Base-by-base conservation (phyloP, 208 protist species). In the Leishmania tropica region DNA sequence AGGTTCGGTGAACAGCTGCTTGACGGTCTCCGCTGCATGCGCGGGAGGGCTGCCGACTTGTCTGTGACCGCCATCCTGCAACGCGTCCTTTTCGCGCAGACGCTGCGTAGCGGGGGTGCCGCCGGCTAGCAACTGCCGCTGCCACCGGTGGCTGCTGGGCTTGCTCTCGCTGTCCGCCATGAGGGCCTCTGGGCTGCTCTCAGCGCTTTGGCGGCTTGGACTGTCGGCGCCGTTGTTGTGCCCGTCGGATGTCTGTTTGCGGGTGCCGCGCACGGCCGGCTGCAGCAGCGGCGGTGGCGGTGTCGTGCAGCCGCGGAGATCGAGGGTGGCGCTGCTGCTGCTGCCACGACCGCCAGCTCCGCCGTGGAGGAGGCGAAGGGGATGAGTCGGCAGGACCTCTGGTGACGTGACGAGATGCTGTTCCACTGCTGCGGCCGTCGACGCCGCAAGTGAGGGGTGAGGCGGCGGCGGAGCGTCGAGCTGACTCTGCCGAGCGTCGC, bases 141-240 rank as follows among this genome's bases (percentile, higher is more conserved):
- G 76, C 85, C 81, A 88, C 51, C 75, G 70, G 31, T 71, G 72
- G 24, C 76, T 76, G 81, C 84, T 84, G 15, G 78, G 68, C 45
- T 76, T 76, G 40, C 84, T 77, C 58, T 90, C 84, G 56, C 87
- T 90, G 75, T 86, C 73, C 3, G 76, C 87, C 37, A 81, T 90
- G 28, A 90, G 79, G 35, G 65, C 79, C 54, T 81, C 81, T 5
- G 87, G 87, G 37, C 78, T 83, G 47, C 68, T 17, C 64, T 80
- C 76, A 51, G 40, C 31, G 64, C 76, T 35, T 31, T 54, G 42
- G 15, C 62, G 31, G 56, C 42, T 11, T 24, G n/a, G 51, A 42
- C 31, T 42, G 21, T 62, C 51, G 53, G 21, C 53, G 28, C 11
- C 45, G 5, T 47, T 31, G 70, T 17, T 40, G 71, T 42, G 24